Conservation (phyloP, 2,329 filamentous ascomycete genomes). For the Spiromastix sp. region DNA sequence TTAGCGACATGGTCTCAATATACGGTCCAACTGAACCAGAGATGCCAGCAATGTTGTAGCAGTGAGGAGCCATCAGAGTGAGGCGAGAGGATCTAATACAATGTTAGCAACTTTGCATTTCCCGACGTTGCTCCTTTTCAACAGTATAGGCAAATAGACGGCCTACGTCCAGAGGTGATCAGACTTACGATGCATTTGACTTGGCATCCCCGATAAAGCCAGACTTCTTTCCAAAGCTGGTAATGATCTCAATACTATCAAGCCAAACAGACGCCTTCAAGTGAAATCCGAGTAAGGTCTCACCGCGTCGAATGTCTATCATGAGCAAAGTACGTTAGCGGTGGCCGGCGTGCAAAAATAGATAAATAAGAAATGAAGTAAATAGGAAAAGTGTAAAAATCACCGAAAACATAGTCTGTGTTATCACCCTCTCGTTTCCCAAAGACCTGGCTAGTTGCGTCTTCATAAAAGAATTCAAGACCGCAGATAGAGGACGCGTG, state of each 20-base stretch:
- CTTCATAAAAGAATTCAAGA: conserved; percentile 87
- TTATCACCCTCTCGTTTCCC: conserved; percentile 67
- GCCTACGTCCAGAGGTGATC: no score
- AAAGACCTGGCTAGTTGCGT: conserved; percentile 73
- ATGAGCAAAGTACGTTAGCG: no score
- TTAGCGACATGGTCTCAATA: conserved; percentile 77
- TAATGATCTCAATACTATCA: conserved; percentile 81
- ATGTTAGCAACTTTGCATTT: conserved; percentile 5
- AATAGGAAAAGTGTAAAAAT: no score
- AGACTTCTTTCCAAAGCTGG: conserved; percentile 77
- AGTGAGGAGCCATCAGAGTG: conserved; percentile 77
- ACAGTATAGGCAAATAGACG: no score
- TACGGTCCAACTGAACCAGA: conserved; percentile 70
- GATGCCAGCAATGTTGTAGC: conserved; percentile 80
- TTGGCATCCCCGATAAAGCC: conserved; percentile 75
- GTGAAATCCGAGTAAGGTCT: conserved; percentile 79
- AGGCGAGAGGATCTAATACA: conserved; percentile 44
- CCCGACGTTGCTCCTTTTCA: no score
- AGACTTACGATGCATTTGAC: no score
- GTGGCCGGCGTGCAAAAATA: neutral
- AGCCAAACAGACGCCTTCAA: conserved; percentile 65
- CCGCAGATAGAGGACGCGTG: conserved; percentile 71
- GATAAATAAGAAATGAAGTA: neutral
- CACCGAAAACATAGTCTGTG: conserved; percentile 68
- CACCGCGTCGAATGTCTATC: conserved; percentile 69